Evolutionary conservation across 257 asterid genomes (phyloP).

Genomic region (Salvia rosmarinus): DNA sequence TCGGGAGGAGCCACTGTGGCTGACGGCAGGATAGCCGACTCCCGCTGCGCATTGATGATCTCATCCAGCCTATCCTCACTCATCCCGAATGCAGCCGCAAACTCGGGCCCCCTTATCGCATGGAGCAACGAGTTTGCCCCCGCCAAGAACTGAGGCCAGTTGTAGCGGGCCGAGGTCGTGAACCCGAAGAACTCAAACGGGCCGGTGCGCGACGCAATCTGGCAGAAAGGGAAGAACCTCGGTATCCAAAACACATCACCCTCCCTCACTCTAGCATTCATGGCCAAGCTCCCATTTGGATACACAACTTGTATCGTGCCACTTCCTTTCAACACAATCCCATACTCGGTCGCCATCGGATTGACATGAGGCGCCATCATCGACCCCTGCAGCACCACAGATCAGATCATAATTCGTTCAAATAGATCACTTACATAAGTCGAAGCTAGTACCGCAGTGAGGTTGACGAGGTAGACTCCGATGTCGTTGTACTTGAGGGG

Average conservation of each 20-base stretch:
- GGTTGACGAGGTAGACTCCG: conserved; percentile 74
- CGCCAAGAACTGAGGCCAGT: conserved; percentile 78
- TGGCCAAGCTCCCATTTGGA: conserved; percentile 84
- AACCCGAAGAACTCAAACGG: conserved; percentile 91
- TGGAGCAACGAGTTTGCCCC: conserved; percentile 66
- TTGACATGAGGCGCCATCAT: conserved; percentile 97
- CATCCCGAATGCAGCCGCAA: conserved; percentile 76
- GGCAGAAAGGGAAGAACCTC: conserved; percentile 84
- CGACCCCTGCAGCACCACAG: conserved; percentile 58
- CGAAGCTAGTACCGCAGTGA: conserved; percentile 86
- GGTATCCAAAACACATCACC: conserved; percentile 90
- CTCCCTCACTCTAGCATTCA: conserved; percentile 66
- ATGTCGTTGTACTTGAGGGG: conserved; percentile 56
- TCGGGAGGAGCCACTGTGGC: conserved; percentile 54
- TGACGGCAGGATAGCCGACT: conserved; percentile 57
- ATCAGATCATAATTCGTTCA: not conserved
- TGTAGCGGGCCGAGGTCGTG: conserved; percentile 66
- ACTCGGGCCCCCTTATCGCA: conserved; percentile 60
- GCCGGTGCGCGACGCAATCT: conserved; percentile 74
- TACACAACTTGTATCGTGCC: conserved; percentile 67
- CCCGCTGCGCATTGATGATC: conserved; percentile 56
- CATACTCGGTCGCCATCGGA: conserved; percentile 77
- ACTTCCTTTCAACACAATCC: conserved; percentile 61
- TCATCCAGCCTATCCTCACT: conserved; percentile 48
- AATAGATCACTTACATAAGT: too few species aligned